Base-by-base conservation (phyloP, 768 basidiomycete species). In the Hygrophoropsis aurantiaca region DNA sequence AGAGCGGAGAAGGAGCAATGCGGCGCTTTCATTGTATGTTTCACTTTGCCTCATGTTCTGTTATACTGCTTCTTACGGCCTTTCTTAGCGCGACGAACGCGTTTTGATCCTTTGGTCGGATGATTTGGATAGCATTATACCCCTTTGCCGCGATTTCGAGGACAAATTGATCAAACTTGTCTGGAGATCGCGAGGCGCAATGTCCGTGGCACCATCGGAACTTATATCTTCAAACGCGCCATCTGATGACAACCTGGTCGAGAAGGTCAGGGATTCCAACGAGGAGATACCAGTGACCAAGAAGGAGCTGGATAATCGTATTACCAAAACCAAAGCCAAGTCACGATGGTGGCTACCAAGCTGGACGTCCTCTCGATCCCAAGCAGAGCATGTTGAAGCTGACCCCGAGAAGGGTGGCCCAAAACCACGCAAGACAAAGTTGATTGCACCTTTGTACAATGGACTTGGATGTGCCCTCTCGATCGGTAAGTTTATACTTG, bases 1-100 rank as follows among this genome's bases (percentile, higher is more conserved):
- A 76, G 78, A 33, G 90, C 90, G 6, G 88, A 94, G 61, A 94
- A 93, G 70, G 91, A 94, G 60, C 91, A 94, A 58, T 91, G 87
- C 41, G 92, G 84, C 16, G 92, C 92, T 11, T 94, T 94, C 62
- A 77, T 92, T 44, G 88, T 86, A 62, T 58, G 79, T 74, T 38
- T 40, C 25, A 41, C 2, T 47, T 16, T 2, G 21, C 39, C 13
- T 13, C 13, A 30, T 30, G 13, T 21, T 13, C 40, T 20, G 2
- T 25, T 24, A 21, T n/a, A 9, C 10, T 34, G 40, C n/a, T 33
- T 36, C 37, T 38, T 52, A 19, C 19, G 9, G 11, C 43, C 46
- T 46, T 45, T 26, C 38, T 18, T 57, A 90, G 89, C 83, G 91
- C 21, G 85, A 91, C 62, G 90, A 94, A 58, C 80, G 81, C 19